Evolutionary conservation across 1,284 basidiomycete genomes (phyloP).

Genomic region (Puccinia hordei): DNA sequence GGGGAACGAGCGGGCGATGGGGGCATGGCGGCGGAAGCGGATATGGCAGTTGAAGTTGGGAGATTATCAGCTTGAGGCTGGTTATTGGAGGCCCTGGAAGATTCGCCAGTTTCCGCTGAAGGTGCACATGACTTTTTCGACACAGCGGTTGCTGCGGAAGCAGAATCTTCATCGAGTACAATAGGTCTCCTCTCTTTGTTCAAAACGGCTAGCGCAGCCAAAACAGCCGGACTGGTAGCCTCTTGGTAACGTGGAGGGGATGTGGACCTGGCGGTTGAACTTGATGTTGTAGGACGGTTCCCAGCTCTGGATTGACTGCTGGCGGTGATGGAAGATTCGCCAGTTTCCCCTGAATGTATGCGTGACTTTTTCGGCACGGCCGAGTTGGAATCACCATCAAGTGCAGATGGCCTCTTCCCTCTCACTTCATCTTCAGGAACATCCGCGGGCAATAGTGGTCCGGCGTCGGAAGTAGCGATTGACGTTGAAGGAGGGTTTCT

Average conservation of each 20-base stretch:
- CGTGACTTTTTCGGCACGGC: neutral
- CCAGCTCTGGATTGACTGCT: neutral
- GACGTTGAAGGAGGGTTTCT: neutral
- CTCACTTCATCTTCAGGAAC: neutral
- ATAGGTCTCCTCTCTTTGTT: neutral
- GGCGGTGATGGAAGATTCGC: neutral
- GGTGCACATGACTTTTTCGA: neutral
- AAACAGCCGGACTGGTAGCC: neutral
- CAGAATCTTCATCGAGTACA: neutral
- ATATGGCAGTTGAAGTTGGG: neutral
- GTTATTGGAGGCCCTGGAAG: neutral
- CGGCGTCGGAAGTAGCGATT: neutral
- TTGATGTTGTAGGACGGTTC: neutral
- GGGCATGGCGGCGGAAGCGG: neutral
- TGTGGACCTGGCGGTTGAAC: neutral
- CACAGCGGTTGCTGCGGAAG: neutral
- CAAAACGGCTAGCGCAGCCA: neutral
- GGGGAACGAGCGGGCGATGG: neutral
- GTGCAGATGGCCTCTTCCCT: constrained; percentile 1
- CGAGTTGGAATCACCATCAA: neutral
- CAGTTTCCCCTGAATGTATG: neutral
- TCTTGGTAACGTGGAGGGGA: too few species aligned
- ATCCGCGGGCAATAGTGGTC: neutral
- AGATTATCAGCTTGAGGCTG: neutral
- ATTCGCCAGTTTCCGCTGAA: neutral